Percentiles rank a stretch among this genome's conserved stretches.
These are phyloP conservation scores for Protostelium mycophagum DNA, from an alignment of 78 protist species.

Conservation along the genomic window DNA sequence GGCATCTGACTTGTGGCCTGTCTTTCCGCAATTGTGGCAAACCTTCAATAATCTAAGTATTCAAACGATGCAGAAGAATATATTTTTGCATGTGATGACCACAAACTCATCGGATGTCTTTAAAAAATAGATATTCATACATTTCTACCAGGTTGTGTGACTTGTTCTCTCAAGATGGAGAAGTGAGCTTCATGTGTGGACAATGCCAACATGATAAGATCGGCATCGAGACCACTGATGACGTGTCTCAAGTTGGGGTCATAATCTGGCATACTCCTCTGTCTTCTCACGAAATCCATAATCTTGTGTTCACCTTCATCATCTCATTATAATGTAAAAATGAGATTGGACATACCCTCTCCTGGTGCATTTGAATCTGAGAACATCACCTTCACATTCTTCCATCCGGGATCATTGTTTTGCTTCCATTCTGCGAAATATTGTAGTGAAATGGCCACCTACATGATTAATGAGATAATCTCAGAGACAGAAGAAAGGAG, in stretches of 20 bases:
- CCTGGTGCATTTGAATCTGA: constrained; percentile 61
- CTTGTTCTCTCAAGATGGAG: constrained; percentile 83
- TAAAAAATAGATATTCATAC: background rate
- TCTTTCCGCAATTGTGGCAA: background rate
- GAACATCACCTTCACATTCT: constrained; percentile 29
- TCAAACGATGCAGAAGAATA: background rate
- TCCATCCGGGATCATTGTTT: background rate
- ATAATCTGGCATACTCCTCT: constrained; percentile 65
- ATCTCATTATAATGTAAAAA: constrained; percentile 58
- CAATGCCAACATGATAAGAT: constrained; percentile 94
- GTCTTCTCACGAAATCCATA: constrained; percentile 83
- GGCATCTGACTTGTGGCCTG: background rate
- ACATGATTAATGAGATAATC: constrained; percentile 12
- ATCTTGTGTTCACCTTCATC: constrained; percentile 95
- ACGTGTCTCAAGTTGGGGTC: constrained; percentile 67
- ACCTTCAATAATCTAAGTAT: background rate
- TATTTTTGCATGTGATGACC: background rate
- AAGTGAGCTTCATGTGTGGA: constrained; percentile 96
- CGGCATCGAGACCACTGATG: constrained; percentile 95
- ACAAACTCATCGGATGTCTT: background rate
- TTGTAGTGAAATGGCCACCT: background rate
- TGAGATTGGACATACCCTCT: constrained; percentile 2
- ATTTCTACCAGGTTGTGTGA: background rate
- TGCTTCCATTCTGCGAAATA: background rate
- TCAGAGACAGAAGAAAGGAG: constrained; percentile 69